Conservation (phyloP, 2,329 filamentous ascomycete species). For the Westerdykella aurantiaca region DNA sequence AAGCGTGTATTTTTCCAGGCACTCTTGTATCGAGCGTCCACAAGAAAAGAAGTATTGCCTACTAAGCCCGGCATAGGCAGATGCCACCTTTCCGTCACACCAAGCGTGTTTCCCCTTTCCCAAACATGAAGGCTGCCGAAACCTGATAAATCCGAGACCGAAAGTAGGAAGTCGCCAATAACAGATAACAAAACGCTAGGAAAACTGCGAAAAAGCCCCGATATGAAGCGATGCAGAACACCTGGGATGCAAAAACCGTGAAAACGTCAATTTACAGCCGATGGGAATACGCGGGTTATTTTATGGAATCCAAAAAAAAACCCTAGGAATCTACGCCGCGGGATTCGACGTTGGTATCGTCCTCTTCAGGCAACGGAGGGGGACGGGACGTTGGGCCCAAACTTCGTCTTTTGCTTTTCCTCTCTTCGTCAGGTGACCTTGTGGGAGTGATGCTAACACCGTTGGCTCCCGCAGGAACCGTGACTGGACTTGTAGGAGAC, state of each 20-base stretch:
- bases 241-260: constrained; percentile 4
- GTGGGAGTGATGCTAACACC: constrained; percentile 8
- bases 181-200: constrained; percentile 7
- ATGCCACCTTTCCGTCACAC: not conserved
- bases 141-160: constrained; percentile 4
- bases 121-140: not conserved
- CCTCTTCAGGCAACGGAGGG: constrained; percentile 21
- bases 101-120: not conserved
- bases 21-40: not conserved
- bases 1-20: constrained; percentile 7
- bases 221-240: constrained; percentile 7
- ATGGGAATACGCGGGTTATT: constrained; percentile 2
- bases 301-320: constrained; percentile 1
- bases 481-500: constrained; percentile 7
- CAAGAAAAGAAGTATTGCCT: constrained; percentile 1
- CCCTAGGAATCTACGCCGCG: constrained; percentile 13
- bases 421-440: constrained; percentile 24
- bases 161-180: constrained; percentile 1
- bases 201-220: not conserved
- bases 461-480: constrained; percentile 16
- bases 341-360: constrained; percentile 21
- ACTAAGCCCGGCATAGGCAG: not conserved
- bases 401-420: constrained; percentile 31
- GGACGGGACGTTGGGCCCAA: constrained; percentile 19
- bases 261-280: constrained; percentile 17